These are phyloP conservation scores for Fraxinus ornus DNA, from an alignment of 305 asterid genomes.

Conservation along the genomic window DNA sequence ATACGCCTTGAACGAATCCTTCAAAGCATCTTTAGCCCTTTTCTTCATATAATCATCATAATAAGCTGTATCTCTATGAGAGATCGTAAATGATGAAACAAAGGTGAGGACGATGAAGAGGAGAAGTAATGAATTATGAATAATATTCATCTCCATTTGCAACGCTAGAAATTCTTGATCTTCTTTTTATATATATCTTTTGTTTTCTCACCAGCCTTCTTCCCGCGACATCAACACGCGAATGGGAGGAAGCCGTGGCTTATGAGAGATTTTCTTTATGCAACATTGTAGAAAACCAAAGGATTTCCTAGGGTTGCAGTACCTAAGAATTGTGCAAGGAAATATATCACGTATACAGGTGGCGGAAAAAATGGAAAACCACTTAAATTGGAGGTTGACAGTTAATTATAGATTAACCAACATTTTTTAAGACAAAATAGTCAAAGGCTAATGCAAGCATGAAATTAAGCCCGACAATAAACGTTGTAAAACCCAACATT, in stretches of 20 bases:
- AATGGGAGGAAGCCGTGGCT: constrained; percentile 7
- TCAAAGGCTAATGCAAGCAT: background rate
- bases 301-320: background rate
- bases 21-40: constrained; percentile 31
- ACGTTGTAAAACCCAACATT: too few relatives aligned
- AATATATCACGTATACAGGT: background rate
- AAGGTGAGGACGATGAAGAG: constrained; percentile 17
- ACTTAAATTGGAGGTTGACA: background rate
- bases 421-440: background rate
- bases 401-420: background rate
- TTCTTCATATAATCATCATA: constrained; percentile 35
- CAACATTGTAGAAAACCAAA: background rate
- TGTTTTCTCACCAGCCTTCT: background rate
- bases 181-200: background rate
- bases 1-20: constrained; percentile 33
- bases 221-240: background rate
- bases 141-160: constrained; percentile 16
- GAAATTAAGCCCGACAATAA: too few relatives aligned
- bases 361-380: constrained; percentile 25
- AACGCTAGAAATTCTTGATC: background rate
- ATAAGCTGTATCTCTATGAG: constrained; percentile 10
- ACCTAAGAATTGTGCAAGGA: background rate
- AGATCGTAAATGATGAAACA: background rate
- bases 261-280: background rate
- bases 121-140: background rate